Conservation (phyloP, 768 basidiomycete genomes). For the Mycena olivaceomarginata region DNA sequence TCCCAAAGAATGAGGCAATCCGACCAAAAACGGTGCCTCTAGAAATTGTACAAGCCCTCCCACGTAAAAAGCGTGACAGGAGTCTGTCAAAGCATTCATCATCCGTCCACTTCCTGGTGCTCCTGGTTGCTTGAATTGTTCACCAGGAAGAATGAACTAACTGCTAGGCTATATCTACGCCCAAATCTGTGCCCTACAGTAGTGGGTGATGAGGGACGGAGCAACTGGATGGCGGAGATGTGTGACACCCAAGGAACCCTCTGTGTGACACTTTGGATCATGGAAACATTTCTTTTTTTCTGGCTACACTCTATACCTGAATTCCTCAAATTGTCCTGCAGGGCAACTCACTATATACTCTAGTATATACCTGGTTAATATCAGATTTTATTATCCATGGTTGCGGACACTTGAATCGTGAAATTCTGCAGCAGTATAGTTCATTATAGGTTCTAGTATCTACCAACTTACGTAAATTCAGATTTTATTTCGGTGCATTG, state of each 20-base stretch:
- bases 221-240: background rate
- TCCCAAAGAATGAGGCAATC: background rate
- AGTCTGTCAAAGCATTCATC: background rate
- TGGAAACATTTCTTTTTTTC: background rate
- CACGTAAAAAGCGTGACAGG: background rate
- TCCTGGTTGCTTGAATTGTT: background rate
- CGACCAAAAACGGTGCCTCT: background rate
- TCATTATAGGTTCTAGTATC: no score
- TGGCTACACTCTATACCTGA: background rate
- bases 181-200: background rate
- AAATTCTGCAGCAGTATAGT: no score
- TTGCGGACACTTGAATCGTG: no score
- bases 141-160: background rate
- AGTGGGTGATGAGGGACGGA: background rate
- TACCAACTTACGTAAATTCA: no score
- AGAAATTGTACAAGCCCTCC: background rate
- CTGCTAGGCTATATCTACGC: background rate
- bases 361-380: background rate
- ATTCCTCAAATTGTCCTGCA: background rate
- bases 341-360: background rate
- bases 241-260: background rate
- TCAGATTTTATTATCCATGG: background rate
- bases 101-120: background rate
- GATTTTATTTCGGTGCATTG: no score
- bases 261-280: background rate